Evolutionary conservation across 2,329 filamentous ascomycete species (phyloP).

Genomic region (Spiromastix sp.): DNA sequence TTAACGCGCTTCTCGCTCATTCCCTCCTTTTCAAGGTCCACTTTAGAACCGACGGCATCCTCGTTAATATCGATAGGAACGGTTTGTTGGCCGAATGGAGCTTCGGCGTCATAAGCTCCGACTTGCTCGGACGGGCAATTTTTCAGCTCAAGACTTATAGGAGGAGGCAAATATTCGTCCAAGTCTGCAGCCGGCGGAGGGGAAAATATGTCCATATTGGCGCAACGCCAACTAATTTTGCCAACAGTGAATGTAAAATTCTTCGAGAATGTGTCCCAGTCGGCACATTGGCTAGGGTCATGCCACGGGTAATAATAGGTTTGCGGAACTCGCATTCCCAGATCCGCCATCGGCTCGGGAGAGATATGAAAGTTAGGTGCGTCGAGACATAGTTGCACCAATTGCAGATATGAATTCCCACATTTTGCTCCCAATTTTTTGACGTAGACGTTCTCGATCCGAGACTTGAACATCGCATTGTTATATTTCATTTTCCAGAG

Average conservation of each 20-base stretch:
- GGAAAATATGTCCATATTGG: slow-evolving; percentile 31
- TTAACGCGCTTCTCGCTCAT: slow-evolving; percentile 22
- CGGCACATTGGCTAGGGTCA: slow-evolving; percentile 30
- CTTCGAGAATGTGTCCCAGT: slow-evolving; percentile 33
- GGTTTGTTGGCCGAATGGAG: slow-evolving; percentile 6
- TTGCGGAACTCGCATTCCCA: slow-evolving; percentile 30
- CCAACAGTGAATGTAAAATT: slow-evolving; percentile 34
- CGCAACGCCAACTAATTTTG: slow-evolving; percentile 33
- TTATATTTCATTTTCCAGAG: slow-evolving; percentile 57
- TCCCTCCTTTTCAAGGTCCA: slow-evolving; percentile 14
- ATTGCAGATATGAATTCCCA: slow-evolving; percentile 52
- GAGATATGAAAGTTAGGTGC: slow-evolving; percentile 42
- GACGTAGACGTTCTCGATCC: slow-evolving; percentile 53
- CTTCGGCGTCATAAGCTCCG: slow-evolving; percentile 8
- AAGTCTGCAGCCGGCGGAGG: slow-evolving; percentile 30
- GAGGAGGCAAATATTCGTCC: slow-evolving; percentile 32
- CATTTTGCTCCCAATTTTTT: slow-evolving; percentile 53
- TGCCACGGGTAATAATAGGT: slow-evolving; percentile 33
- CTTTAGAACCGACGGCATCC: slow-evolving; percentile 16
- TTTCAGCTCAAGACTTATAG: slow-evolving; percentile 23
- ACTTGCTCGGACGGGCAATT: slow-evolving; percentile 8
- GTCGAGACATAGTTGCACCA: slow-evolving; percentile 51
- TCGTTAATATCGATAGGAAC: slow-evolving; percentile 8
- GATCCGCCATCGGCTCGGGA: slow-evolving; percentile 31
- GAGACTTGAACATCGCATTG: slow-evolving; percentile 50